phyloP scores from a whole-genome alignment of 176 grass and related monocot species.

The Stipa capillata region DNA sequence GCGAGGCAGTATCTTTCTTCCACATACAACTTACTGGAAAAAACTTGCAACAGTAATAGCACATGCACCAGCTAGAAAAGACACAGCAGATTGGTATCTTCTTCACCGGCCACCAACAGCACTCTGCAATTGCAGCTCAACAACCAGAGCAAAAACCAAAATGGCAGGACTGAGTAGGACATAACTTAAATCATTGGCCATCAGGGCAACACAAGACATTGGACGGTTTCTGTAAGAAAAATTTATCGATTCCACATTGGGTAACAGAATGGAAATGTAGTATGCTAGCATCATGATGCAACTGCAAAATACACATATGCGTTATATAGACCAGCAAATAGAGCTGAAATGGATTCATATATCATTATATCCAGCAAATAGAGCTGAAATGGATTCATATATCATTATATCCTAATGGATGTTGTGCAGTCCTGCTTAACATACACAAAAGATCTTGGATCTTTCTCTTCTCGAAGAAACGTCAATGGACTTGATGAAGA shows the following conservation, averaged over 20 bases:
- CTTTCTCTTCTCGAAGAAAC: background rate
- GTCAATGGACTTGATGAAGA: background rate
- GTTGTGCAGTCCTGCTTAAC: background rate
- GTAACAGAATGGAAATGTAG: background rate
- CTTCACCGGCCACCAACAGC: background rate
- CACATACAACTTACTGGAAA: background rate
- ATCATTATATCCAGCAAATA: too few relatives aligned
- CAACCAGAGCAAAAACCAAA: background rate
- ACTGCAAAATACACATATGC: too few relatives aligned
- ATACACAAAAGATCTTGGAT: background rate
- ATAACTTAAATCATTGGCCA: background rate
- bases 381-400: background rate
- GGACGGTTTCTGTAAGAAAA: background rate
- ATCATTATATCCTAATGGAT: background rate
- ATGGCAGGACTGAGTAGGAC: background rate
- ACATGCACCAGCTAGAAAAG: slow-evolving; percentile 21
- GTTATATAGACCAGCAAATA: too few relatives aligned
- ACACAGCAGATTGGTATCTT: background rate
- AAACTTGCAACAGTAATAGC: background rate
- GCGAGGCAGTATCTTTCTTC: background rate
- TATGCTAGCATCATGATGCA: too few relatives aligned
- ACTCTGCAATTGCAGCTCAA: background rate
- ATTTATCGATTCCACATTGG: background rate
- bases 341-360: too few relatives aligned
- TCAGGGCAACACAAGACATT: background rate